Evolutionary conservation across 2,329 filamentous ascomycete species (phyloP), one percentile per base, ranked within the genome.

Genomic region (Alternaria sp.): DNA sequence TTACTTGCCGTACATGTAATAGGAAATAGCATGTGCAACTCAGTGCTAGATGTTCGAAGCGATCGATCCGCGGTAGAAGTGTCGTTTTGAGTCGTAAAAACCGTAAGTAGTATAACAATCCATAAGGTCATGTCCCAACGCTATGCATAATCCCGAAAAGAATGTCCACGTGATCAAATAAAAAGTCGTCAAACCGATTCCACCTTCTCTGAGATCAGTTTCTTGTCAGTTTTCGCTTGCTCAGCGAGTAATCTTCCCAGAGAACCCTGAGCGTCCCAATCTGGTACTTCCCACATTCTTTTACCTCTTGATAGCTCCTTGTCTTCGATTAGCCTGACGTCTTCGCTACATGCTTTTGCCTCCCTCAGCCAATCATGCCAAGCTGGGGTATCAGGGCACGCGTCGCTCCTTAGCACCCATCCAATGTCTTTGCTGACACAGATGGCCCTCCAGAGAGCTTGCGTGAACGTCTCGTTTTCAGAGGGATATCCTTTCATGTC

Each of bases 381-480:
- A 1, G 76, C 76, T 4, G 51, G 51, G 0, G 80, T 81, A n/a
- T 74, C 66, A 0, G 80, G 80, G 5, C 78, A 79, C 5, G 78
- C 77, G 8, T 76, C 71, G n/a, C 74, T 76, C 48, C 69, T 67
- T 21, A 66, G 64, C 3, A 82, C 77, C 82, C 82, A 84, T 3
- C 73, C 69, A 0, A 69, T 78, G 17, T 71, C 75, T 48, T 81
- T 79, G 3, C 79, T 80, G 8, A 83, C 74, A 0, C 81, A 72
- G 28, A 84, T 82, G 1, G 79, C 78, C 61, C 80, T 82, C 79
- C 80, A 84, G 0, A 84, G 69, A 1, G 81, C 82, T 52, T 80
- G 71, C 0, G 82, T 84, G 64, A 82, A 84, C 0, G 70, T 75
- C 0, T 66, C 33, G 49, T 76, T 78, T 2, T 66, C 39, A n/a